Conservation (phyloP, 2,329 filamentous ascomycete genomes). For the Aspergillus pseudonomiae region DNA sequence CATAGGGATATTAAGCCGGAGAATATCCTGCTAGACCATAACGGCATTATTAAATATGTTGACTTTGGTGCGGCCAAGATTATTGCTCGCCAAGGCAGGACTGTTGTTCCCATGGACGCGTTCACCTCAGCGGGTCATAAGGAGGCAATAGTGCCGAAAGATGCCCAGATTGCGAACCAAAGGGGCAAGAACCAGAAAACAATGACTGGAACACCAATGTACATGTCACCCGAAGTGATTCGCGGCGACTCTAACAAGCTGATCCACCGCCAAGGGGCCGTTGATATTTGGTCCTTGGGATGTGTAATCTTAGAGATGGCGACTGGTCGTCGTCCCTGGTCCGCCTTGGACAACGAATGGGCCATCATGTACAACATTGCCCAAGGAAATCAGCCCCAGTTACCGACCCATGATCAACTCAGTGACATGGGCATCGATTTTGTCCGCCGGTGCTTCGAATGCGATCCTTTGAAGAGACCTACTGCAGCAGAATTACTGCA, state of each 20-base stretch:
- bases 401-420: constrained; percentile 81
- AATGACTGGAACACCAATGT: constrained; percentile 99
- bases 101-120: constrained; percentile 68
- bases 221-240: constrained; percentile 99
- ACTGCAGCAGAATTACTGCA: constrained; percentile 87
- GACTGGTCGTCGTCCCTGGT: constrained; percentile 91
- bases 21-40: constrained; percentile 95
- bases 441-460: constrained; percentile 79
- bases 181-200: constrained; percentile 70
- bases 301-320: constrained; percentile 98
- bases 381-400: constrained; percentile 87
- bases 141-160: constrained; percentile 34
- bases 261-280: constrained; percentile 77
- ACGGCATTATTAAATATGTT: constrained; percentile 98
- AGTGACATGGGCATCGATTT: constrained; percentile 86
- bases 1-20: constrained; percentile 98
- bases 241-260: constrained; percentile 78
- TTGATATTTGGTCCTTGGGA: constrained; percentile 94
- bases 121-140: constrained; percentile 51
- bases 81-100: constrained; percentile 90
- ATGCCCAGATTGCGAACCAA: constrained; percentile 32
- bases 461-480: constrained; percentile 76
- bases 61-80: constrained; percentile 98
- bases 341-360: constrained; percentile 96
- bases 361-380: constrained; percentile 99